Conservation (phyloP, 2,329 filamentous ascomycete species). For the Rugonectria rugulosa region DNA sequence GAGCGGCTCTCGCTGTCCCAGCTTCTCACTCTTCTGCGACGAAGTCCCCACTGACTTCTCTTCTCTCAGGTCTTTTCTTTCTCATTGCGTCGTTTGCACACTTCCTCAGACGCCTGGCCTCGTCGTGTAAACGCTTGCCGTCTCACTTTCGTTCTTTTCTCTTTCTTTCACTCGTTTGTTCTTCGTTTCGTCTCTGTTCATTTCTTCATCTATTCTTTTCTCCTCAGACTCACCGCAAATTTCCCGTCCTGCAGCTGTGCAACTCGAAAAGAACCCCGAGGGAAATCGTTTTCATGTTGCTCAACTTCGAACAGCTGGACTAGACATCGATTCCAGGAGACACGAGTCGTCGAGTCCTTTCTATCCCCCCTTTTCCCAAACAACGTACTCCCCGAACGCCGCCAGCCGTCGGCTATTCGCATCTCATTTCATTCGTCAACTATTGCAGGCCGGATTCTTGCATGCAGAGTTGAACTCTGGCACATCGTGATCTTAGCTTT, state of each 20-base stretch:
- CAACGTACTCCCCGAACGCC: slow-evolving; percentile 14
- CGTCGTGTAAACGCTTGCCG: slow-evolving; percentile 32
- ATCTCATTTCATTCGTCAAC: slow-evolving; percentile 23
- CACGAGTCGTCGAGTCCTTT: slow-evolving; percentile 30
- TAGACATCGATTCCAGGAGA: slow-evolving; percentile 32
- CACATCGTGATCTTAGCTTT: slow-evolving; percentile 22
- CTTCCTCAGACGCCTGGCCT: slow-evolving; percentile 34
- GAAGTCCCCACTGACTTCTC: slow-evolving; percentile 24
- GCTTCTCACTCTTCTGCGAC: slow-evolving; percentile 30
- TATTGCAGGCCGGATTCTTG: slow-evolving; percentile 30
- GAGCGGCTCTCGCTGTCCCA: slow-evolving; percentile 20
- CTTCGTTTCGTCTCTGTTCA: slow-evolving; percentile 19
- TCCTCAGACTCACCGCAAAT: slow-evolving; percentile 25
- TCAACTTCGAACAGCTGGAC: slow-evolving; percentile 30
- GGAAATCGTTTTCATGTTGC: slow-evolving; percentile 36
- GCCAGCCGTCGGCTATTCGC: slow-evolving; percentile 28
- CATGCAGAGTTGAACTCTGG: slow-evolving; percentile 34
- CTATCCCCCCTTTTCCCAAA: not conserved
- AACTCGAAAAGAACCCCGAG: slow-evolving; percentile 27
- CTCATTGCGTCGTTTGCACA: slow-evolving; percentile 28
- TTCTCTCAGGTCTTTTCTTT: slow-evolving; percentile 22
- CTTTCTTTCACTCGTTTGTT: slow-evolving; percentile 29
- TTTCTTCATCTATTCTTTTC: slow-evolving; percentile 7
- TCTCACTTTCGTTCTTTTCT: slow-evolving; percentile 28
- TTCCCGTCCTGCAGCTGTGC: slow-evolving; percentile 30